Conservation (phyloP, 371 early-diverging fungal species). For the Basidiobolus meristosporus region DNA sequence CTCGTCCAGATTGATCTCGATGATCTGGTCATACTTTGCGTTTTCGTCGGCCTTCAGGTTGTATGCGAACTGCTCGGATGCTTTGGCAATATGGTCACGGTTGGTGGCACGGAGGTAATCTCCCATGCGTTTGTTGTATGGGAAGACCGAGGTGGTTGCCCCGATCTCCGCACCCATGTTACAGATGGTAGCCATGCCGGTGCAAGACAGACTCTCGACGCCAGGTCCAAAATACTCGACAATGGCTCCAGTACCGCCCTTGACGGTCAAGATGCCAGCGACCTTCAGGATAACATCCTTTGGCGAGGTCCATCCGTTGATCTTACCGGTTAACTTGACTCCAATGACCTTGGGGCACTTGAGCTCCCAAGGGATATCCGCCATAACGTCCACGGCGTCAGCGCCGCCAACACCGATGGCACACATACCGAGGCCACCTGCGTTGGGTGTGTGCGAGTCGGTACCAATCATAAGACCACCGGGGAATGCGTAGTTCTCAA, state of each 20-base stretch:
- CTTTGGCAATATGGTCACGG: slow-evolving; percentile 50
- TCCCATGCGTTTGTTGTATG: slow-evolving; percentile 70
- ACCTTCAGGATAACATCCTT: slow-evolving; percentile 81
- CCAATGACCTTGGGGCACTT: no score
- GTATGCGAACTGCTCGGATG: slow-evolving; percentile 43
- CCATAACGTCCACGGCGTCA: no score
- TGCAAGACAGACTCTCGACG: no score
- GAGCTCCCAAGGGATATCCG: no score
- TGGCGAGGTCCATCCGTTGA: slow-evolving; percentile 83
- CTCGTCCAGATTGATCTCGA: slow-evolving; percentile 72
- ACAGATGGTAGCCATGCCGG: no score
- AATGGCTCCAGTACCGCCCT: slow-evolving; percentile 85
- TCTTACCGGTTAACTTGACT: slow-evolving; percentile 65
- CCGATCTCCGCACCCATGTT: no score
- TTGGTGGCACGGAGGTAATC: slow-evolving; percentile 73
- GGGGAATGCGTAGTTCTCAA: no score
- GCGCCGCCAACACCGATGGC: no score
- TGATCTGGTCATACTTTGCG: slow-evolving; percentile 76
- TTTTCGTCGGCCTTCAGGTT: slow-evolving; percentile 71
- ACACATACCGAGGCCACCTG: no score
- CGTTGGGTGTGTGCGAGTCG: no score
- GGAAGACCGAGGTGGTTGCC: slow-evolving; percentile 90
- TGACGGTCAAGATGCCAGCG: slow-evolving; percentile 72
- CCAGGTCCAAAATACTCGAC: slow-evolving; percentile 95
- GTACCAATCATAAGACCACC: no score